A percentile compares a stretch with the other conserved stretches of the same genome.
phyloP scores from a whole-genome alignment of 2,329 filamentous ascomycete species.

The Botrytis medusae region DNA sequence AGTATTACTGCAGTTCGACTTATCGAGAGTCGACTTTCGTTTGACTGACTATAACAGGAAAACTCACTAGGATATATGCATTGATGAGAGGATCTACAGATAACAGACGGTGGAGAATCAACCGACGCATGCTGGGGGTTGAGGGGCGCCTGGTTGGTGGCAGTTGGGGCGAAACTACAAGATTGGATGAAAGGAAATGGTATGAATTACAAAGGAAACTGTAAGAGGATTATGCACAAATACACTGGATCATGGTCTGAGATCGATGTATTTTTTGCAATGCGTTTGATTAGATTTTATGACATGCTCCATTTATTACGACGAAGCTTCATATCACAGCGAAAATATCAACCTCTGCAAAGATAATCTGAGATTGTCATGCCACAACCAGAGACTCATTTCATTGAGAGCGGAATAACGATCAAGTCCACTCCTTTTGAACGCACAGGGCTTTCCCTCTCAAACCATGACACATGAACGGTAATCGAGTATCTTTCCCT shows the following conservation, averaged over 20 bases:
- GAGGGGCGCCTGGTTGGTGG: not conserved
- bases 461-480: slow-evolving; percentile 44
- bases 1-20: not conserved
- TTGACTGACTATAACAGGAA: not conserved
- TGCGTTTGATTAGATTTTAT: slow-evolving; percentile 12
- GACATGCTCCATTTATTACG: slow-evolving; percentile 15
- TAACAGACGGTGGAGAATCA: not conserved
- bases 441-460: slow-evolving; percentile 98
- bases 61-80: not conserved
- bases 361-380: slow-evolving; percentile 14
- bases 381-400: slow-evolving; percentile 20
- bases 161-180: not conserved
- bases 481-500: slow-evolving; percentile 96
- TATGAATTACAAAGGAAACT: not conserved
- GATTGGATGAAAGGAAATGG: not conserved
- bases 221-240: not conserved
- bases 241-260: slow-evolving; percentile 1
- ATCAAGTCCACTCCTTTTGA: slow-evolving; percentile 48
- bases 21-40: not conserved
- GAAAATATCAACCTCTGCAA: slow-evolving; percentile 16
- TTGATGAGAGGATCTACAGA: not conserved
- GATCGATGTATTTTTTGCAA: slow-evolving; percentile 4
- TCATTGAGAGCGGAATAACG: slow-evolving; percentile 25
- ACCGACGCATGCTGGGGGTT: not conserved
- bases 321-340: slow-evolving; percentile 1